Evolutionary conservation across 1,284 basidiomycete genomes (phyloP).

Genomic region (Cryptococcus sp.): DNA sequence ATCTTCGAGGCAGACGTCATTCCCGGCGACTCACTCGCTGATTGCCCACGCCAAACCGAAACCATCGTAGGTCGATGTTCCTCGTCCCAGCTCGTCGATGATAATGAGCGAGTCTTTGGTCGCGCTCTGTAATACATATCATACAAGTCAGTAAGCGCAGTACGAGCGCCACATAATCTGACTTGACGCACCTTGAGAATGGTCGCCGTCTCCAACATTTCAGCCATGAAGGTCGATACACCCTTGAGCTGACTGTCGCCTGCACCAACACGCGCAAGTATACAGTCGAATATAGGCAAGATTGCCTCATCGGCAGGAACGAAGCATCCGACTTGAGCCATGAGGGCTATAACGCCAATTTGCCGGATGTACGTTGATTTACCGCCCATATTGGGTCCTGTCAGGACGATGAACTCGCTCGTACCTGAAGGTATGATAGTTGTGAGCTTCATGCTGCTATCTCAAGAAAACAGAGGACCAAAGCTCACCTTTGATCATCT

Average conservation of each 20-base stretch:
- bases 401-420: conserved; percentile 56
- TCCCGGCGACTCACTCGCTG: conserved; percentile 69
- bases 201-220: conserved; percentile 91
- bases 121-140: conserved; percentile 64
- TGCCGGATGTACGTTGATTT: conserved; percentile 90
- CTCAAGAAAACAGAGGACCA: background rate
- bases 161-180: background rate
- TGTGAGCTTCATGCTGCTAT: background rate
- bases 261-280: conserved; percentile 93
- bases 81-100: conserved; percentile 96
- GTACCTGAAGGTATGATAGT: conserved; percentile 28
- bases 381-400: conserved; percentile 95
- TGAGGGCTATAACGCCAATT: conserved; percentile 89
- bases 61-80: conserved; percentile 98
- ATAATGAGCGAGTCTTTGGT: conserved; percentile 93
- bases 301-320: conserved; percentile 85
- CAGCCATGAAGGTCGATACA: conserved; percentile 98
- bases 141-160: background rate
- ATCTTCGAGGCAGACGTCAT: no score
- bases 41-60: conserved; percentile 99
- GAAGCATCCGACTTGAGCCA: conserved; percentile 94
- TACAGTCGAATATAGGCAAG: conserved; percentile 93
- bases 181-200: conserved; percentile 72
- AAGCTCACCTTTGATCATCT: conserved; percentile 41
- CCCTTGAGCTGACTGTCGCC: conserved; percentile 98